Base-by-base conservation (phyloP, 2,329 filamentous ascomycete species). In the Zymoseptoria pseudotritici region DNA sequence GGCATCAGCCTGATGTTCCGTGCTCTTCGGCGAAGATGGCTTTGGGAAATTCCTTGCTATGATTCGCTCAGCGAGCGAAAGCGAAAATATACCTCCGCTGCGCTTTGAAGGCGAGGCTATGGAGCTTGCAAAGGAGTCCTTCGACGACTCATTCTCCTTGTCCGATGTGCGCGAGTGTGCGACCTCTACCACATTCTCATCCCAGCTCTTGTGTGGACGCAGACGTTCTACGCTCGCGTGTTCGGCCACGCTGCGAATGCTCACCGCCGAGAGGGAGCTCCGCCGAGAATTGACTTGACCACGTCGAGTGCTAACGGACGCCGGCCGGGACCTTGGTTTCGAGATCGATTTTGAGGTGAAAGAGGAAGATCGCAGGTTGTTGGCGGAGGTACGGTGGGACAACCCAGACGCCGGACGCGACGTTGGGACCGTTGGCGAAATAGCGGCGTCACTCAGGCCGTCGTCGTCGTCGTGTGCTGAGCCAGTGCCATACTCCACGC, bases 331-430 rank as follows among this genome's bases (percentile, higher is more conserved):
- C 17, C 52, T 53, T 9, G 29, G 50, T 21, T 20, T 54, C 9
- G 24, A 36, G 21, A 24, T 19, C 19, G 54, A 50, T 19, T 42
- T 49, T 5, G 36, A 20, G 26, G 29, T 24, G 29, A 66, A 59
- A 19, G 61, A 59, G 19, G 56, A 50, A 8, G 63, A 57, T 49
- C 56, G 58, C 11, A 59, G 20, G 10, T 56, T 22, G 19, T 50
- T 56, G 46, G 55, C 52, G 31, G 50, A 36, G 50, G 87, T 91
- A 56, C 89, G 76, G 19, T 86, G 77, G 24, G 89, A 91, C 68
- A 86, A 84, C 57, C 89, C 89, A 55, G 88, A 90, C 0, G 89
- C 89, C 7, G 87, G 88, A 73, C 92, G 92, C 31, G 90, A 84
- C 31, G 92, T 96, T 64, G 88, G 86, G 67, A 71, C 63, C 4